Evolutionary conservation across 2,329 filamentous ascomycete species (phyloP).

Genomic region (Lachnellula arida): DNA sequence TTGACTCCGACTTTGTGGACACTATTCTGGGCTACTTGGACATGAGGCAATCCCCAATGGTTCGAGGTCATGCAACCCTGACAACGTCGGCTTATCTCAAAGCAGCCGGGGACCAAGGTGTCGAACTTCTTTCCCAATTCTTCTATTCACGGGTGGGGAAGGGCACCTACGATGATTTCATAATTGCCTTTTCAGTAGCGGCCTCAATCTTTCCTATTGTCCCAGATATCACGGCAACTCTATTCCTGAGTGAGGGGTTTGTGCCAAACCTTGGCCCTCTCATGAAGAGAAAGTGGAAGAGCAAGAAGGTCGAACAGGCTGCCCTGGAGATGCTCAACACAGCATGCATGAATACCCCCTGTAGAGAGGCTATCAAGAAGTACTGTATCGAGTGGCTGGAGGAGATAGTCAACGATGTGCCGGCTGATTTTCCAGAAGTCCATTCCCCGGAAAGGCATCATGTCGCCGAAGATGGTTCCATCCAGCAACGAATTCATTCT

Average conservation of each 20-base stretch:
- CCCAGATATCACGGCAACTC: conserved; percentile 64
- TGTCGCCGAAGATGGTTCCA: conserved; percentile 27
- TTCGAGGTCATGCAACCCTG: conserved; percentile 77
- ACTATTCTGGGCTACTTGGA: conserved; percentile 84
- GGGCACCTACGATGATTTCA: conserved; percentile 80
- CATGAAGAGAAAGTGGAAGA: conserved; percentile 77
- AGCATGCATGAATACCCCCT: conserved; percentile 79
- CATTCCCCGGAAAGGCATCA: conserved; percentile 18
- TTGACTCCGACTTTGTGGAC: conserved; percentile 74
- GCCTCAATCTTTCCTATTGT: conserved; percentile 83
- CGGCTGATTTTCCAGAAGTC: conserved; percentile 43
- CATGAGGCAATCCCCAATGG: conserved; percentile 66
- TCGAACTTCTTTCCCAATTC: conserved; percentile 66
- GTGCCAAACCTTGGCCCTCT: conserved; percentile 70
- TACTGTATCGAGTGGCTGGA: conserved; percentile 85
- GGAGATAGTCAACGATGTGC: conserved; percentile 71
- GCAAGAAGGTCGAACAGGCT: conserved; percentile 77
- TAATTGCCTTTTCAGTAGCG: conserved; percentile 90
- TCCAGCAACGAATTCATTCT: conserved; percentile 44
- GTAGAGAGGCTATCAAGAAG: conserved; percentile 77
- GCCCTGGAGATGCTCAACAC: conserved; percentile 87
- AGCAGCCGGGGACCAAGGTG: conserved; percentile 65
- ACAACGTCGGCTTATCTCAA: conserved; percentile 81
- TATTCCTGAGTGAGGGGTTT: conserved; percentile 89
- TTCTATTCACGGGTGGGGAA: conserved; percentile 67